Conservation (phyloP, 148 eudicot species). For the Amaranthus hypochondriacus region DNA sequence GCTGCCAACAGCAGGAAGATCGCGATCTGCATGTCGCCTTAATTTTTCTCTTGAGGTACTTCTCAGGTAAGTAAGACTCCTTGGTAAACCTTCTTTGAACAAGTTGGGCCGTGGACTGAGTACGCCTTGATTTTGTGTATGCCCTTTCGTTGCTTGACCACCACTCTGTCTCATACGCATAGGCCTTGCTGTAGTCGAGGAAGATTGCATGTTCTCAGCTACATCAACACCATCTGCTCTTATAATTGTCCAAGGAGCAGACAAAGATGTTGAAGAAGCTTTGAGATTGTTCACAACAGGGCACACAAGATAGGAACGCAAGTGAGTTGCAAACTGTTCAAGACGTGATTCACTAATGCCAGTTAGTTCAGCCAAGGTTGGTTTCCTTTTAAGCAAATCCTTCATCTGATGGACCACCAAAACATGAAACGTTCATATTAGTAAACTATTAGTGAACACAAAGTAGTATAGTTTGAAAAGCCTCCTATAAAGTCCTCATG, state of each 20-base stretch:
- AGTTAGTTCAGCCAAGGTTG: constrained; percentile 73
- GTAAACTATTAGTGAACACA: neutral
- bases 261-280: constrained; percentile 24
- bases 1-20: constrained; percentile 27
- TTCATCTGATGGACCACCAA: constrained; percentile 50
- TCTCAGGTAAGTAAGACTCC: constrained; percentile 39
- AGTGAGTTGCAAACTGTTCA: constrained; percentile 62
- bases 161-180: constrained; percentile 41
- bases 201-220: constrained; percentile 26
- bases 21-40: constrained; percentile 45
- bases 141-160: constrained; percentile 38
- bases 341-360: constrained; percentile 88
- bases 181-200: constrained; percentile 32
- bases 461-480: no score
- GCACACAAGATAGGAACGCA: constrained; percentile 61
- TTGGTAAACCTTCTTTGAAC: constrained; percentile 50
- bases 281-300: constrained; percentile 34
- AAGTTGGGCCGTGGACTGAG: constrained; percentile 63
- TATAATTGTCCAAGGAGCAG: constrained; percentile 20
- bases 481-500: no score
- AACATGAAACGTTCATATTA: neutral
- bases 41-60: constrained; percentile 47
- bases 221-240: constrained; percentile 27
- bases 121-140: constrained; percentile 39
- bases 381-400: constrained; percentile 65